A percentile compares a stretch with the other conserved stretches of the same genome.
Evolutionary conservation across 345 rosid species (phyloP).

Genomic region (Conringia planisiliqua): DNA sequence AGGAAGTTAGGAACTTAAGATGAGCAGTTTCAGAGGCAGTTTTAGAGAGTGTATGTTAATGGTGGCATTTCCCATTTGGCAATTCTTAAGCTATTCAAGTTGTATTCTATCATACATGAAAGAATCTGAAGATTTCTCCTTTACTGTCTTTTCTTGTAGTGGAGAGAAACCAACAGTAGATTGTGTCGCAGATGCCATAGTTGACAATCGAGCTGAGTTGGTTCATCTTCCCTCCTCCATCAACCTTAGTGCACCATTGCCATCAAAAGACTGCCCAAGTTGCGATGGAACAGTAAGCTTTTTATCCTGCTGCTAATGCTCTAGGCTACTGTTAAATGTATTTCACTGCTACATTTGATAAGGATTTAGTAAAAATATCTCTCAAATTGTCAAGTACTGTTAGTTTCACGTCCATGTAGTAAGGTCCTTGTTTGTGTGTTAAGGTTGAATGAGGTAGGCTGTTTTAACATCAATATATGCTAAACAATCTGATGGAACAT

Average conservation of each 20-base stretch:
- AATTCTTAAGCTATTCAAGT: background rate
- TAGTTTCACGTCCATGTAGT: background rate
- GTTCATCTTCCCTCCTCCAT: constrained; percentile 77
- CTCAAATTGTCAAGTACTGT: background rate
- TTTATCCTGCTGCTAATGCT: background rate
- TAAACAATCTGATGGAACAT: constrained; percentile 7
- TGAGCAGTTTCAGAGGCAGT: background rate
- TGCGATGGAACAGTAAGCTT: constrained; percentile 89
- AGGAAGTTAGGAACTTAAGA: background rate
- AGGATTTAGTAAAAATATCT: background rate
- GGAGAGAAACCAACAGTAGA: constrained; percentile 91
- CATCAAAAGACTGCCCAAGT: constrained; percentile 81
- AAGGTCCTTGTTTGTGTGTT: constrained; percentile 1
- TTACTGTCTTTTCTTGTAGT: constrained; percentile 43
- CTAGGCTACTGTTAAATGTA: background rate
- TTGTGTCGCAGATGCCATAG: constrained; percentile 71
- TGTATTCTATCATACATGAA: constrained; percentile 1
- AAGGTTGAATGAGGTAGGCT: background rate
- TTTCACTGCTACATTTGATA: background rate
- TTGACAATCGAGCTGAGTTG: constrained; percentile 79
- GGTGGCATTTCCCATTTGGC: background rate
- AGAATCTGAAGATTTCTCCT: background rate
- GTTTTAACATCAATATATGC: background rate
- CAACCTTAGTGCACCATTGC: constrained; percentile 64
- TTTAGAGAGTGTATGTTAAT: background rate